Percentiles rank a stretch among this genome's conserved stretches.
Conservation (phyloP, 2,329 filamentous ascomycete species). For the Fusarium sp. region DNA sequence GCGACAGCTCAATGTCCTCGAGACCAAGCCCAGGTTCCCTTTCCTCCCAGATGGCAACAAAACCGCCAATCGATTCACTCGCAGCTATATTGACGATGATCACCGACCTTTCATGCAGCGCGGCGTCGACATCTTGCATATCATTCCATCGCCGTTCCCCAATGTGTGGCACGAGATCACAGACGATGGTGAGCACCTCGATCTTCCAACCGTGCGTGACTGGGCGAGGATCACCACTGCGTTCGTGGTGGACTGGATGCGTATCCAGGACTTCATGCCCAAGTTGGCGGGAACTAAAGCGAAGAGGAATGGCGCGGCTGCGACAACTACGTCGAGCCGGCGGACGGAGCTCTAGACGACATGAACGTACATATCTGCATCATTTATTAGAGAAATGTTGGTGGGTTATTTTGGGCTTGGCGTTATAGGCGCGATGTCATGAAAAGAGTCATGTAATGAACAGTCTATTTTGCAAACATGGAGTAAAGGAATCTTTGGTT, state of each 20-base stretch:
- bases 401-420: conserved; percentile 34
- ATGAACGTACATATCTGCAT: conserved; percentile 9
- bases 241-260: conserved; percentile 93
- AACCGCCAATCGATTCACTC: conserved; percentile 56
- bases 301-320: conserved; percentile 41
- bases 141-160: conserved; percentile 88
- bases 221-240: conserved; percentile 87
- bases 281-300: conserved; percentile 36
- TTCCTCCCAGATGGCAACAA: conserved; percentile 76
- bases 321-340: conserved; percentile 39
- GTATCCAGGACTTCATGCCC: conserved; percentile 62
- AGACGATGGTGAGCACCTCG: conserved; percentile 86
- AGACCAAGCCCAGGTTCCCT: conserved; percentile 58
- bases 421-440: conserved; percentile 30
- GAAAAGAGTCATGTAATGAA: conserved; percentile 26
- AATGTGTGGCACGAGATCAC: conserved; percentile 84
- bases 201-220: conserved; percentile 81
- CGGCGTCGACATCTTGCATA: conserved; percentile 87
- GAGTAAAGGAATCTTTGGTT: conserved; percentile 8
- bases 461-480: neutral
- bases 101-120: conserved; percentile 89
- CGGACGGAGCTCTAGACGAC: conserved; percentile 47
- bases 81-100: conserved; percentile 77
- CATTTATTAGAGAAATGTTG: conserved; percentile 22
- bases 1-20: conserved; percentile 71